These are phyloP conservation scores for Gomphus sp. DNA, from an alignment of 1,284 basidiomycete genomes.

Conservation along the genomic window DNA sequence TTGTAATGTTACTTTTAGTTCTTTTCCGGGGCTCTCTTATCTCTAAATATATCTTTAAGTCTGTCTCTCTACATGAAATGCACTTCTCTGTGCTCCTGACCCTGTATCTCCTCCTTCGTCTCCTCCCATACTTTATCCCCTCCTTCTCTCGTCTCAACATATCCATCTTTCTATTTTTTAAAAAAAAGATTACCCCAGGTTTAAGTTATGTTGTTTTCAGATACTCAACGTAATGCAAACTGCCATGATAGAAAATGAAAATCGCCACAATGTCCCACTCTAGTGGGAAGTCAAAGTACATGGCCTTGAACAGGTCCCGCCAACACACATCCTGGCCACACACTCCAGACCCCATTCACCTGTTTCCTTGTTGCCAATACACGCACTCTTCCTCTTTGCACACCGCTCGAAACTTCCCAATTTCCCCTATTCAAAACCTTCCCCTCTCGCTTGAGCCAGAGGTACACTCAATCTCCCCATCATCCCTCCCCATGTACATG, in stretches of 20 bases:
- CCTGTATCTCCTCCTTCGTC: too few species aligned
- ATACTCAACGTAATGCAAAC: neutral
- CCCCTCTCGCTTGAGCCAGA: neutral
- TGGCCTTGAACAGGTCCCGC: too few species aligned
- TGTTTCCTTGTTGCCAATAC: slow-evolving; percentile 44
- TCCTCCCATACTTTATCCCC: too few species aligned
- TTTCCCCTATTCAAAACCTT: slow-evolving; percentile 18
- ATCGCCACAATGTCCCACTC: slow-evolving; percentile 20
- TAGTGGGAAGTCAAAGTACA: slow-evolving; percentile 17
- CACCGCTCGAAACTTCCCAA: slow-evolving; percentile 45
- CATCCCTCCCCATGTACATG: slow-evolving; percentile 38
- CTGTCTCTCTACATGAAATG: too few species aligned
- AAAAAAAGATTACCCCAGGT: too few species aligned
- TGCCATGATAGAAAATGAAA: slow-evolving; percentile 16
- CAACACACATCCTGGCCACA: slow-evolving; percentile 7
- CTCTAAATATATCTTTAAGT: too few species aligned
- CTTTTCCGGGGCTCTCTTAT: too few species aligned
- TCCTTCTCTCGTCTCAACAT: too few species aligned
- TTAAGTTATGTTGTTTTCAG: too few species aligned
- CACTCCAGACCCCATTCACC: slow-evolving; percentile 2
- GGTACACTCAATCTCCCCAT: slow-evolving; percentile 29
- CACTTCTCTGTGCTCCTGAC: too few species aligned
- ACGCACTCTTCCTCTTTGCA: slow-evolving; percentile 45
- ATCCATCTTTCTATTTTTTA: too few species aligned
- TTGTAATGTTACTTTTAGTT: too few species aligned